Base-by-base conservation (phyloP, 805 yeast species). In the Wickerhamomyces bovis region DNA sequence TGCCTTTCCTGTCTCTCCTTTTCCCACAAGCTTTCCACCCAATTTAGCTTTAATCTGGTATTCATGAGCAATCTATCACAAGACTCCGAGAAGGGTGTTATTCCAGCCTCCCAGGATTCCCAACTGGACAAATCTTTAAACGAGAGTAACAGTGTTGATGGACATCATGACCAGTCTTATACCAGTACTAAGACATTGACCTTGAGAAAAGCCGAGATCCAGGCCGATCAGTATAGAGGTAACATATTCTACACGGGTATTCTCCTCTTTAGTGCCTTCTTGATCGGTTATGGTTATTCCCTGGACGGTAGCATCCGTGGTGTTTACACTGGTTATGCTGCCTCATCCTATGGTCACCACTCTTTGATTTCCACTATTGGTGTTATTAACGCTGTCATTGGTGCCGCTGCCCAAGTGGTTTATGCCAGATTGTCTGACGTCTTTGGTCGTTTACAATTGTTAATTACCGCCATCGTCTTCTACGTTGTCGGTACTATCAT, bases 351-450 rank as follows among this genome's bases (percentile, higher is more conserved):
- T 63, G 47, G 70, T 23, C 54, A 61, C 13, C 85, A 82, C 57
- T 75, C 87, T 8, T 66, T 79, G 46, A 61, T 75, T 39, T 72
- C 88, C 6, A 77, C 88, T 3, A 73, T 83, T 48, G 71, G 75
- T 50, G 83, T 80, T 25, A 72, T 82, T 50, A 71, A 73, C 46
- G 67, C 76, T 26, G 85, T 83, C 36, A 73, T 80, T 43, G 84
- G 78, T 41, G 85, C 86, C 22, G 87, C 83, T 16, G 72, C 84
- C 4, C 85, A 80, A 57, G 80, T 84, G 4, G 70, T 77, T 5
- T 79, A 72, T 51, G 88, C 89, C 11, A 68, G 85, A 53, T 64
- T 83, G 33, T 73, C 85, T 10, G 87, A 83, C 60, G 69, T 74
- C n/a, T 81, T 80, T 57, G 89, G 89, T 15, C 76, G 89, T 59